These are phyloP conservation scores for Basidioascus undulatus DNA, from an alignment of 768 basidiomycete genomes.

Conservation along the genomic window DNA sequence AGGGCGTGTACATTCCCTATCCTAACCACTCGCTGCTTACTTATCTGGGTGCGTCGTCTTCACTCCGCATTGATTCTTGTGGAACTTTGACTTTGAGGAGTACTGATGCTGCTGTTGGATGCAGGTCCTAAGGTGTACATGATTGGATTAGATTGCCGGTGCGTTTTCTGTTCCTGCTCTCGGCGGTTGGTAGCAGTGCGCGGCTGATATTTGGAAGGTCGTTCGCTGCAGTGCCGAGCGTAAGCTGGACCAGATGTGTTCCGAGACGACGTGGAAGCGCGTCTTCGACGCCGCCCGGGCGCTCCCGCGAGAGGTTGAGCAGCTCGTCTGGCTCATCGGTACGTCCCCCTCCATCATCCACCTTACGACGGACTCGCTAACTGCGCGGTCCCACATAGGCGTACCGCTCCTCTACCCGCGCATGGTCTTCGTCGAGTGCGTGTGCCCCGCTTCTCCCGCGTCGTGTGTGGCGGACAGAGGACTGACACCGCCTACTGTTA, in stretches of 20 bases:
- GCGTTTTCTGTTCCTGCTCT: slow-evolving; percentile 11
- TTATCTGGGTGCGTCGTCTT: slow-evolving; percentile 62
- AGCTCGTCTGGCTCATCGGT: slow-evolving; percentile 65
- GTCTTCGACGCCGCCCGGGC: slow-evolving; percentile 37
- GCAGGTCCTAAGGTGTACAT: slow-evolving; percentile 33
- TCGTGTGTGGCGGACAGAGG: slow-evolving; percentile 15
- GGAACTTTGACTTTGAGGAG: too few relatives aligned
- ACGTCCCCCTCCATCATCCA: slow-evolving; percentile 6
- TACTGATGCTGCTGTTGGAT: neutral
- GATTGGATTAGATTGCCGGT: slow-evolving; percentile 63
- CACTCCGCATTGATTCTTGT: neutral
- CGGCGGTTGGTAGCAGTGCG: neutral
- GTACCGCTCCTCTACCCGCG: slow-evolving; percentile 56
- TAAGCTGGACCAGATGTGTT: slow-evolving; percentile 56
- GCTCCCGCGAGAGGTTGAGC: slow-evolving; percentile 45
- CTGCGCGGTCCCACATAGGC: slow-evolving; percentile 25
- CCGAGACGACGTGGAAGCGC: slow-evolving; percentile 41
- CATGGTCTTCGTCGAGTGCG: slow-evolving; percentile 37
- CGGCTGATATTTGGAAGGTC: neutral
- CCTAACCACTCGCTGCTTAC: slow-evolving; percentile 63
- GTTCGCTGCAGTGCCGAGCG: slow-evolving; percentile 49
- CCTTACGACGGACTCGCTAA: slow-evolving; percentile 1
- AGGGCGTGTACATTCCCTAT: slow-evolving; percentile 51
- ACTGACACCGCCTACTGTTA: neutral
- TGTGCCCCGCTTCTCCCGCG: neutral